Evolutionary conservation across 352 stramenopile species (phyloP).

Genomic region (Phytopythium chamaehyphon): DNA sequence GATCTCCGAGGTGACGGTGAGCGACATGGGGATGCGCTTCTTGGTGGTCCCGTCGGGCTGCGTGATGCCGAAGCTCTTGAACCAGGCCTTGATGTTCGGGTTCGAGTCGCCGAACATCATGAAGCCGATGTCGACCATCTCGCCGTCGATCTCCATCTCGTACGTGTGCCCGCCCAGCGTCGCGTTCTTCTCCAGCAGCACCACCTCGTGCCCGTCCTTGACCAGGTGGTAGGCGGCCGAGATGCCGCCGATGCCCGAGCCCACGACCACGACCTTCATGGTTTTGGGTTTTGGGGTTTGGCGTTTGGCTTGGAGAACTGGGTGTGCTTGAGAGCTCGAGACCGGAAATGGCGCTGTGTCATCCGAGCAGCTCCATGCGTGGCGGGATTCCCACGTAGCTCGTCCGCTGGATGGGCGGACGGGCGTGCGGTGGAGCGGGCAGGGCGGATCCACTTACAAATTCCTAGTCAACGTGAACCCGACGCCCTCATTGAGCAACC

Average conservation of each 20-base stretch:
- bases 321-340: conserved; percentile 10
- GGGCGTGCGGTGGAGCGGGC: neutral
- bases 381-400: neutral
- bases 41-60: conserved; percentile 82
- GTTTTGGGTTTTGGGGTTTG: too few species aligned
- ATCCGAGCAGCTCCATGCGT: too few species aligned
- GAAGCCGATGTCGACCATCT: conserved; percentile 84
- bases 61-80: conserved; percentile 81
- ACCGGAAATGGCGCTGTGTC: conserved; percentile 15
- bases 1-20: conserved; percentile 82
- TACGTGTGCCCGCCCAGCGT: conserved; percentile 80
- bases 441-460: conserved; percentile 31
- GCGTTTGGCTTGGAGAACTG: too few species aligned
- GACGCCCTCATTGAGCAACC: conserved; percentile 9
- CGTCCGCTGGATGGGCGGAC: conserved; percentile 5
- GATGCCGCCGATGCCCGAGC: conserved; percentile 76
- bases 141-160: conserved; percentile 83
- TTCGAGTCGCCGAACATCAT: conserved; percentile 91
- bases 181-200: conserved; percentile 80
- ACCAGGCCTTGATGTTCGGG: conserved; percentile 90
- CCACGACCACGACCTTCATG: conserved; percentile 88
- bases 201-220: conserved; percentile 80
- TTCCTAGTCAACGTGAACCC: conserved; percentile 11
- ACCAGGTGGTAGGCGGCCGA: conserved; percentile 82
- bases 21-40: conserved; percentile 85